phyloP scores from a whole-genome alignment of 2,329 filamentous ascomycete species.

The Colletotrichum coccodes region DNA sequence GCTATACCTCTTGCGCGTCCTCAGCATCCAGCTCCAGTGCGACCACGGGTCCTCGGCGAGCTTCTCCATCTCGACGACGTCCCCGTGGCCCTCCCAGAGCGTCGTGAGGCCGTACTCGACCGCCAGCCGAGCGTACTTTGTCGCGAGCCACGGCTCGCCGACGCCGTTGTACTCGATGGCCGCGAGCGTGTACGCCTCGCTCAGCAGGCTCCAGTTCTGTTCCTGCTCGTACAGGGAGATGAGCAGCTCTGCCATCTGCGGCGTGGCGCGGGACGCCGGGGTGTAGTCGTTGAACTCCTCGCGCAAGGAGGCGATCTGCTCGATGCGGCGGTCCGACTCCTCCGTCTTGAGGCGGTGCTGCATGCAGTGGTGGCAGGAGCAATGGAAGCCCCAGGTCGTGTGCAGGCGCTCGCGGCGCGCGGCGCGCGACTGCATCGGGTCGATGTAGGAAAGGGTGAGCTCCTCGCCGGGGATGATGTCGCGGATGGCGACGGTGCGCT shows the following conservation, averaged over 20 bases:
- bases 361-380: conserved; percentile 51
- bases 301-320: conserved; percentile 44
- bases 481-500: conserved; percentile 50
- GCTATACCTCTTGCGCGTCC: conserved; percentile 43
- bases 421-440: conserved; percentile 44
- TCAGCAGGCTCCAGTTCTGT: conserved; percentile 44
- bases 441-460: conserved; percentile 54
- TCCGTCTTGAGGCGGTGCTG: conserved; percentile 37
- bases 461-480: conserved; percentile 54
- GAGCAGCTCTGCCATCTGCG: conserved; percentile 50
- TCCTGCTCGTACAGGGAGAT: conserved; percentile 53
- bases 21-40: conserved; percentile 53
- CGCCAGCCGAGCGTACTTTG: conserved; percentile 49
- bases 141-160: conserved; percentile 51
- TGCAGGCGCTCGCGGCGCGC: conserved; percentile 43
- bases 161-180: conserved; percentile 51
- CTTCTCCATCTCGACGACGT: conserved; percentile 46
- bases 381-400: conserved; percentile 51
- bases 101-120: conserved; percentile 46
- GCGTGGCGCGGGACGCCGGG: conserved; percentile 41
- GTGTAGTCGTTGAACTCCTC: conserved; percentile 45
- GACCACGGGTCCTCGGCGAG: conserved; percentile 46
- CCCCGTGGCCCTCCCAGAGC: conserved; percentile 36
- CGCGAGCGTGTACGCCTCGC: conserved; percentile 49
- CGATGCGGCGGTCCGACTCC: conserved; percentile 50